A percentile compares a stretch with the other conserved stretches of the same genome.
phyloP scores from a whole-genome alignment of 306 rosid species.

The Macrotyloma uniflorum region DNA sequence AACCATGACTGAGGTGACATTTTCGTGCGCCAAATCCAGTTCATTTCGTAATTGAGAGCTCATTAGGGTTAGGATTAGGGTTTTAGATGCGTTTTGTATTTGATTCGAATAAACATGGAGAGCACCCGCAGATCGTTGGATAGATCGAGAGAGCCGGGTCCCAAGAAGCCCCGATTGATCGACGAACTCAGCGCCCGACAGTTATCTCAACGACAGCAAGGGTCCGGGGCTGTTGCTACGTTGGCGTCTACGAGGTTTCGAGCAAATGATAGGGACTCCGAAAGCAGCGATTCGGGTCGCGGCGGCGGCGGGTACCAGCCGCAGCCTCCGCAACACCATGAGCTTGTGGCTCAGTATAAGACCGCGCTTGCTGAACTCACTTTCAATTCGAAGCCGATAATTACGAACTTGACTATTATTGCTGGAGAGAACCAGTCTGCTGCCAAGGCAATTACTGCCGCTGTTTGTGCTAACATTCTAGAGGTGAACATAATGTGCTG shows the following conservation, averaged over 20 bases:
- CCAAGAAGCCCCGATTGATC: constrained; percentile 79
- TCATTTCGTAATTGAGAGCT: constrained; percentile 33
- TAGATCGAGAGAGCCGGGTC: constrained; percentile 78
- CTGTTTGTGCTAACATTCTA: constrained; percentile 74
- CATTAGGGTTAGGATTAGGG: constrained; percentile 55
- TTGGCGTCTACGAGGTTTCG: constrained; percentile 53
- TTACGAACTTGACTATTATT: constrained; percentile 93
- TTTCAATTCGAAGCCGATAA: constrained; percentile 94
- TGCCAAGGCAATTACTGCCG: constrained; percentile 72
- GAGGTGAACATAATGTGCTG: constrained; percentile 82
- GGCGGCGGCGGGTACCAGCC: constrained; percentile 75
- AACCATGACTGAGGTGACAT: neutral
- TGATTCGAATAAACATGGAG: constrained; percentile 69
- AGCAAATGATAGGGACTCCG: constrained; percentile 61
- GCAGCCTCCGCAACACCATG: constrained; percentile 82
- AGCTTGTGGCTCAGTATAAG: constrained; percentile 84
- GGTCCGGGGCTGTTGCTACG: constrained; percentile 43
- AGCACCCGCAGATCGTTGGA: constrained; percentile 80
- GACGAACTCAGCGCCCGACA: constrained; percentile 67
- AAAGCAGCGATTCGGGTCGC: constrained; percentile 51
- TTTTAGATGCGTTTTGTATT: constrained; percentile 45
- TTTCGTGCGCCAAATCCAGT: constrained; percentile 23
- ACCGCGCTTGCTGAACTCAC: constrained; percentile 94
- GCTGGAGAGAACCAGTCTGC: constrained; percentile 87
- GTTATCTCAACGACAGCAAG: constrained; percentile 67